These are phyloP conservation scores for Umbelopsis sp. DNA, from an alignment of 192 early-diverging fungal genomes.

Conservation along the genomic window DNA sequence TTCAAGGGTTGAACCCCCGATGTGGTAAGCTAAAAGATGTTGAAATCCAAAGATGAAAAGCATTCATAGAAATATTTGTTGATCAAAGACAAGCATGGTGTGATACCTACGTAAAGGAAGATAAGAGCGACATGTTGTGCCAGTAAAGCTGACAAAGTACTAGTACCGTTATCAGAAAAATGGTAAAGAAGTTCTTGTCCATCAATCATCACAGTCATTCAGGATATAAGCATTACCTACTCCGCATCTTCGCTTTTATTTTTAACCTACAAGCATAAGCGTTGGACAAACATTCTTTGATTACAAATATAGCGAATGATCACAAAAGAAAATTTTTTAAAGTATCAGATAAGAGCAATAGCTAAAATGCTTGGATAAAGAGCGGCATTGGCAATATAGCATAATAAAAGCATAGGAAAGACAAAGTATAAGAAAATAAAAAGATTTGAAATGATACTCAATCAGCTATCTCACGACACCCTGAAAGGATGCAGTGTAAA, in stretches of 20 bases:
- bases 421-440: conserved; percentile 3
- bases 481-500: too few relatives aligned
- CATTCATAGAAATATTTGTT: too few relatives aligned
- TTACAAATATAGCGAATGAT: conserved; percentile 13
- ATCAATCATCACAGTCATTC: too few relatives aligned
- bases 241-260: background rate
- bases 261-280: conserved; percentile 3
- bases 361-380: conserved; percentile 8
- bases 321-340: conserved; percentile 9
- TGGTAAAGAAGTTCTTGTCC: too few relatives aligned
- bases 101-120: too few relatives aligned
- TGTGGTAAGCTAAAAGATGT: too few relatives aligned
- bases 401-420: background rate
- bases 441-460: background rate
- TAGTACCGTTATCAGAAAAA: too few relatives aligned
- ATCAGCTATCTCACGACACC: background rate
- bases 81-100: too few relatives aligned
- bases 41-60: too few relatives aligned
- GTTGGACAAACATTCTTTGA: conserved; percentile 15
- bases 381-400: conserved; percentile 18
- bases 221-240: background rate
- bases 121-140: too few relatives aligned
- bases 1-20: too few relatives aligned
- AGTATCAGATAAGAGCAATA: background rate
- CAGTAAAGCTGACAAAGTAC: too few relatives aligned